phyloP scores from a whole-genome alignment of 2,329 filamentous ascomycete species.

The Scedosporium apiospermum region DNA sequence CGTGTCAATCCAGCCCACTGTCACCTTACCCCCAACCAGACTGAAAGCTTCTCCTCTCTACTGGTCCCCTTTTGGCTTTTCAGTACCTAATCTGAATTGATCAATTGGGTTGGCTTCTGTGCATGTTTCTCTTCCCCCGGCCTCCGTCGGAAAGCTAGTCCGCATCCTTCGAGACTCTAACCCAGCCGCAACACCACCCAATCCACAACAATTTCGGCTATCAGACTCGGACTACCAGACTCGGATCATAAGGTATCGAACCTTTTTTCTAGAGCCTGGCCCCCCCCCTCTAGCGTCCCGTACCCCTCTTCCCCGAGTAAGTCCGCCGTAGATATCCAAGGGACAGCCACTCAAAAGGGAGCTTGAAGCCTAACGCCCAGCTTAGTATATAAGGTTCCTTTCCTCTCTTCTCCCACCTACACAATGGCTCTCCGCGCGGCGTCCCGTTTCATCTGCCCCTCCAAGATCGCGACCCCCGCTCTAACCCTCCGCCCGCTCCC shows the following conservation, averaged over 20 bases:
- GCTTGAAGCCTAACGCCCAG: background rate
- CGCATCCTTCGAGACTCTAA: background rate
- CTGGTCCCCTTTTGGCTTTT: background rate
- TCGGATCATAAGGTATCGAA: no score
- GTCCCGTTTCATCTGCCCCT: background rate
- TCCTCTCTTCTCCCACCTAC: background rate
- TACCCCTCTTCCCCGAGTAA: no score
- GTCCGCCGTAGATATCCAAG: no score
- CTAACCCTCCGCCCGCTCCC: background rate
- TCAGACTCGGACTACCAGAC: no score
- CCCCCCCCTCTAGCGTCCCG: no score
- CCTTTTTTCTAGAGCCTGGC: no score
- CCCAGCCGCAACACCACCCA: background rate
- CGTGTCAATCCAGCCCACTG: no score
- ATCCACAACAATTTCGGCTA: no score
- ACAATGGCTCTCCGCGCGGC: constrained; percentile 1
- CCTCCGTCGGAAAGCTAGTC: background rate
- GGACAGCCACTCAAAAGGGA: background rate
- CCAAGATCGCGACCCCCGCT: background rate
- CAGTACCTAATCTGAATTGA: background rate
- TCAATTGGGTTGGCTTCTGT: background rate
- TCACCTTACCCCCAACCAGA: background rate
- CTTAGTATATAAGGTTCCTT: background rate
- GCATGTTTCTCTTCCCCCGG: background rate
- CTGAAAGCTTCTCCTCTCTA: background rate